Conservation (phyloP, 2,329 filamentous ascomycete genomes). For the Tetracladium maxilliforme region DNA sequence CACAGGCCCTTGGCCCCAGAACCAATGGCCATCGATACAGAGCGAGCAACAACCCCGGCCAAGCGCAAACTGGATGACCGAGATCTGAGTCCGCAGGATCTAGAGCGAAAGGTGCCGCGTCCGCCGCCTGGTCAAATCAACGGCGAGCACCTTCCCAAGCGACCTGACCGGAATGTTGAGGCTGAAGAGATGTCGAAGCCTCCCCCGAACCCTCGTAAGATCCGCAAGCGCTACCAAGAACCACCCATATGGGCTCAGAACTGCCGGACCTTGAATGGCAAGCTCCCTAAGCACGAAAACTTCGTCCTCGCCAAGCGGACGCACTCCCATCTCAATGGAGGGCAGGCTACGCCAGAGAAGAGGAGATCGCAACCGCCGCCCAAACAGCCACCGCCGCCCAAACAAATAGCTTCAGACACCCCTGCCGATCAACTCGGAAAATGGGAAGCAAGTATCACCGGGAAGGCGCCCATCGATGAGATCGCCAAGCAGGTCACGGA, state of each 20-base stretch:
- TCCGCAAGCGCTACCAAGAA: conserved; percentile 32
- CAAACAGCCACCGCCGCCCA: conserved; percentile 11
- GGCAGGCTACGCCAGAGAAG: too few species aligned
- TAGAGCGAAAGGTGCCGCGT: conserved; percentile 31
- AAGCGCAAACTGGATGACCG: conserved; percentile 34
- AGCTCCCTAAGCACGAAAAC: conserved; percentile 25
- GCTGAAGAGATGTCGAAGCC: conserved; percentile 34
- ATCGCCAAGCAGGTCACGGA: conserved; percentile 65
- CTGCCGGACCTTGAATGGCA: conserved; percentile 21
- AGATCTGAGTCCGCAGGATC: conserved; percentile 31
- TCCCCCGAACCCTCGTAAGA: conserved; percentile 16
- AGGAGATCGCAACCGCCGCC: conserved; percentile 17
- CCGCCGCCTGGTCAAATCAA: too few species aligned
- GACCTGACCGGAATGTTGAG: too few species aligned
- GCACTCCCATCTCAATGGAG: too few species aligned
- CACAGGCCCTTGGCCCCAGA: conserved; percentile 14
- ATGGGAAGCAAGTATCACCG: conserved; percentile 56
- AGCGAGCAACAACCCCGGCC: conserved; percentile 21
- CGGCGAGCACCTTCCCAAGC: too few species aligned
- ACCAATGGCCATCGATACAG: too few species aligned
- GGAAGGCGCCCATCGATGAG: conserved; percentile 57
- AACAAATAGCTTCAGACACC: conserved; percentile 5
- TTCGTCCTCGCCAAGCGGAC: too few species aligned
- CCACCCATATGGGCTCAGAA: conserved; percentile 30
- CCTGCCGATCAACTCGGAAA: conserved; percentile 25